Base-by-base conservation (phyloP, 768 basidiomycete species). In the Pholiota conissans region DNA sequence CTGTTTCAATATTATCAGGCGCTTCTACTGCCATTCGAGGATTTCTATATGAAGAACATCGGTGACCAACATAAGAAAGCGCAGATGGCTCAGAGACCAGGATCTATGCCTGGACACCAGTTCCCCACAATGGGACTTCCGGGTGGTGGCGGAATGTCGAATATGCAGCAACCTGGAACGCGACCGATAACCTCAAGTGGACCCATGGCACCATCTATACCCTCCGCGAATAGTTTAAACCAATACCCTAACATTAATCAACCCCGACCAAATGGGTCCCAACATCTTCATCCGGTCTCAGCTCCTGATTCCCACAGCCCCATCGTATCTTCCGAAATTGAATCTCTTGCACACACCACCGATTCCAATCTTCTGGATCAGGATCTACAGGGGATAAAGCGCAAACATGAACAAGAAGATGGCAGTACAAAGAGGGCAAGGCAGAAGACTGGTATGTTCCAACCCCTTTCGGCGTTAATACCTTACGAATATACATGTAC, bases 21-120 rank as follows among this genome's bases (percentile, higher is more conserved):
- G 14, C 76, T 93, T 56, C 74, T 92, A 22, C 73, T 75, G 35
- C 88, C 90, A 2, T 90, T 93, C 63, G 91, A 93, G 71, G 86
- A 89, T 30, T 69, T 75, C 28, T 89, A 87, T 68, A 81, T 81
- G 69, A 84, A 79, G 60, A 89, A 84, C 63, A 47, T 85, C 40
- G 79, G 79, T 56, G 85, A 85, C 32, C 75, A 84, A 52, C 86
- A 83, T 59, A 83, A 82, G 64, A 83, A 81, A 61, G 76, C 78
- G 28, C 77, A 82, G 71, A 64, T 76, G 62, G 62, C 76, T 24
- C 69, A 76, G 22, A 74, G 76, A 52, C 80, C 73, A 46, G 59
- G 62, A 52, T 65, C 67, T 37, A 72, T 72, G 61, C 71, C 65
- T 20, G 53, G 40, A 14, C 42, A 29, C 9, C 53, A 54, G 28